These are phyloP conservation scores for Venturia aucupariae DNA, from an alignment of 2,329 filamentous ascomycete species.

Conservation along the genomic window DNA sequence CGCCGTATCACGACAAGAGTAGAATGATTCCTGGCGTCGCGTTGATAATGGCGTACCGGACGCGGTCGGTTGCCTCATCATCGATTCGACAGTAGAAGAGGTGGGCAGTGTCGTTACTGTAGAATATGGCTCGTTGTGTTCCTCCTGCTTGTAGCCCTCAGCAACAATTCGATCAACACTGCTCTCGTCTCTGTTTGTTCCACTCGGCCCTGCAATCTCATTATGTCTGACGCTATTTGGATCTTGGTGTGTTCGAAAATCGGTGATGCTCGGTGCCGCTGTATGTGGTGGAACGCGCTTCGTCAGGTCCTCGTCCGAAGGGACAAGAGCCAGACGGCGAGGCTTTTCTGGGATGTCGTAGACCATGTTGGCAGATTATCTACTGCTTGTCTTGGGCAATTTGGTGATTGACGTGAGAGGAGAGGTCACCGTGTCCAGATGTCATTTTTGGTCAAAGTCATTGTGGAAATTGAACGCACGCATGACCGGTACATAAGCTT, in stretches of 20 bases:
- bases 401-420: not conserved
- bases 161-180: not conserved
- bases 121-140: not conserved
- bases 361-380: not conserved
- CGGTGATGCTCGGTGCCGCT: not conserved
- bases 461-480: not conserved
- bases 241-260: not conserved
- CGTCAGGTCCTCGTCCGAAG: not conserved
- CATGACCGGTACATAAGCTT: not conserved
- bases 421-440: not conserved
- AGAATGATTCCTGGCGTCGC: not conserved
- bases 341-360: not conserved
- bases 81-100: not conserved
- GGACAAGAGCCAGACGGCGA: not conserved
- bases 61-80: not conserved
- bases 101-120: not conserved
- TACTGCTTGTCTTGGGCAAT: not conserved
- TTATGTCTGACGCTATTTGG: not conserved
- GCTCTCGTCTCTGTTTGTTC: not conserved
- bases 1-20: not conserved
- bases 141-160: not conserved
- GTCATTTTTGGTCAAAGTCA: not conserved
- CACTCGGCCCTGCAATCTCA: not conserved
- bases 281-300: not conserved
- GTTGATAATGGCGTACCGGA: not conserved